Conservation (phyloP, 2,329 filamentous ascomycete genomes). For the Epichloe elymi region DNA sequence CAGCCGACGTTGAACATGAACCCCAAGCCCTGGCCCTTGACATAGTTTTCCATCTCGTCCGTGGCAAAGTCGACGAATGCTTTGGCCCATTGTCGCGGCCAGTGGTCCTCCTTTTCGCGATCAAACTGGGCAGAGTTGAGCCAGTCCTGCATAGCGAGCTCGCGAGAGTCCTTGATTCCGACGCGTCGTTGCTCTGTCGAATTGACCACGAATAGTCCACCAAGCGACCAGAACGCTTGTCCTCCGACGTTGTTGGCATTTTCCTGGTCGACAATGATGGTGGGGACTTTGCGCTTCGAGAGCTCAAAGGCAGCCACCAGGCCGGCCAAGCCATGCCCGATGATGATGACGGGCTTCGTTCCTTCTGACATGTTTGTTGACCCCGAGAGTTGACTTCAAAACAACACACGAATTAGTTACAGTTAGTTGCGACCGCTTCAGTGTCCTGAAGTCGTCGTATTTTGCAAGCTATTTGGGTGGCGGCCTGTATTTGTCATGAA, state of each 20-base stretch:
- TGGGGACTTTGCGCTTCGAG: constrained; percentile 33
- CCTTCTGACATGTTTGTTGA: constrained; percentile 10
- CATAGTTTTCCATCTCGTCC: constrained; percentile 44
- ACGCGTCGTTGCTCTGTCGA: constrained; percentile 41
- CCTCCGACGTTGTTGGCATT: constrained; percentile 42
- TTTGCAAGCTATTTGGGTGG: too few relatives aligned
- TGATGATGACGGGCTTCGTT: constrained; percentile 34
- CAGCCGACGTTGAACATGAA: constrained; percentile 44
- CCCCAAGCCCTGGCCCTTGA: constrained; percentile 37
- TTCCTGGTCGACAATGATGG: constrained; percentile 45
- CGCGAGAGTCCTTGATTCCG: constrained; percentile 44
- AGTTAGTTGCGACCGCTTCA: too few relatives aligned
- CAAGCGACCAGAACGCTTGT: constrained; percentile 52
- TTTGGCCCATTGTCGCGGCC: constrained; percentile 49
- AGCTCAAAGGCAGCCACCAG: constrained; percentile 47
- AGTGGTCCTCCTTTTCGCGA: constrained; percentile 39
- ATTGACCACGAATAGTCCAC: constrained; percentile 47
- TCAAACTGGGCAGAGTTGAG: constrained; percentile 44
- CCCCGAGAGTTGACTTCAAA: too few relatives aligned
- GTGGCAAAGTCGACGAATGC: constrained; percentile 50
- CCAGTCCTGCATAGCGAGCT: constrained; percentile 47
- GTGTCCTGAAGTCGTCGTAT: too few relatives aligned
- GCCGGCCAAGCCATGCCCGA: constrained; percentile 45
- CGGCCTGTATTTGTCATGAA: too few relatives aligned
- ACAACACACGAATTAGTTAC: too few relatives aligned